phyloP scores from a whole-genome alignment of 2,329 filamentous ascomycete genomes.

The Hypoxylon sp. region DNA sequence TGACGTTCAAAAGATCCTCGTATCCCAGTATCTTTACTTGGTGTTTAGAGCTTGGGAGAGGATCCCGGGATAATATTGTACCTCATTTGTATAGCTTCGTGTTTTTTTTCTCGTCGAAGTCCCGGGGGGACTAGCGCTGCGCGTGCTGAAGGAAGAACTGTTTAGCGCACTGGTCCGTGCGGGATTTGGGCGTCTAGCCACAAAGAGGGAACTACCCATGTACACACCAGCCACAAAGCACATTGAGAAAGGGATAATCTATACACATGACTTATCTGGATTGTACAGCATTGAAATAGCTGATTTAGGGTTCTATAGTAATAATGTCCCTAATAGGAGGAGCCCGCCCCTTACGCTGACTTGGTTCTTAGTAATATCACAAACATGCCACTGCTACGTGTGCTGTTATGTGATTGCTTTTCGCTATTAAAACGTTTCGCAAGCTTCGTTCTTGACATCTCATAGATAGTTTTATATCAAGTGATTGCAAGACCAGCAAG shows the following conservation, averaged over 20 bases:
- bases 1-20: neutral
- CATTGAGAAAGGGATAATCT: neutral
- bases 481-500: slow-evolving; percentile 24
- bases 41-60: neutral
- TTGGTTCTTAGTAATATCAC: too few species aligned
- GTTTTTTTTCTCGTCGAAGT: neutral
- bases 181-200: neutral
- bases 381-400: too few species aligned
- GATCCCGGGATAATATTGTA: neutral
- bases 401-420: too few species aligned
- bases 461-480: neutral
- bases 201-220: neutral
- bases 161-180: neutral
- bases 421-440: too few species aligned
- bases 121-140: neutral
- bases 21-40: neutral
- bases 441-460: neutral
- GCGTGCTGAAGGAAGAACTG: too few species aligned
- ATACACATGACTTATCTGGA: too few species aligned
- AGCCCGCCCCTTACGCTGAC: too few species aligned
- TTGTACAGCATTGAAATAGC: too few species aligned
- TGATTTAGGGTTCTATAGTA: too few species aligned
- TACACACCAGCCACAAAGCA: slow-evolving; percentile 4
- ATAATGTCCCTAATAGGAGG: too few species aligned
- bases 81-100: neutral